Base-by-base conservation (phyloP, 169 alveolate species). In the Plasmodium gaboni region DNA sequence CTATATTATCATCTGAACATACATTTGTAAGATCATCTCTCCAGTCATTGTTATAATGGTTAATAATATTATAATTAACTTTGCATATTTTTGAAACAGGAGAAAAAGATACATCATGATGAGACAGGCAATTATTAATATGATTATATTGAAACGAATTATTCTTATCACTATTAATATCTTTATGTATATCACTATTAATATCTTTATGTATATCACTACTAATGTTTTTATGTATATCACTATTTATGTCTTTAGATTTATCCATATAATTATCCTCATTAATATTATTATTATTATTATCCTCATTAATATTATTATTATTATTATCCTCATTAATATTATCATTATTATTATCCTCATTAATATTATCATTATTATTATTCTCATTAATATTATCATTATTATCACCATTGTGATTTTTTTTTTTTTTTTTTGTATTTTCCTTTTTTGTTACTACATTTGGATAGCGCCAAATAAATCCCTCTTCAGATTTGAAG, bases 381-480 rank as follows among this genome's bases (percentile, higher is more conserved):
- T 67, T 42, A 44, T 68, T 6, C n/a, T n/a, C n/a, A 68, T 42
- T 38, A 42, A 0, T 68, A 42, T 3, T n/a, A 38, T 9, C 15
- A 3, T 13, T 1, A 68, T 13, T 0, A 7, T 42, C 13, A 28
- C 28, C 6, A 32, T 32, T 32, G 22, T 19, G 22, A 19, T 19
- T 19, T 19, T 19, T 19, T 7, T 5, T 32, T 32, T 3, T 32
- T 2, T 26, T 24, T 17, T 24, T 48, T 8, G 10, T 57, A 42
- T 15, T 17, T 8, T 6, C 24, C 1, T 5, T 42, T 7, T 26
- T 78, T 3, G 46, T 42, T 17, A 2, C 51, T 1, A 28, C n/a
- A 9, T 44, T 26, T n/a, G 92, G 92, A 38, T 51, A 86, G 26
- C 9, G 42, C 86, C 86, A 86, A 1, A 86, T 8, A 5, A 86